Evolutionary conservation across 441 rosid species (phyloP).

Genomic region (Euphorbia corollata): DNA sequence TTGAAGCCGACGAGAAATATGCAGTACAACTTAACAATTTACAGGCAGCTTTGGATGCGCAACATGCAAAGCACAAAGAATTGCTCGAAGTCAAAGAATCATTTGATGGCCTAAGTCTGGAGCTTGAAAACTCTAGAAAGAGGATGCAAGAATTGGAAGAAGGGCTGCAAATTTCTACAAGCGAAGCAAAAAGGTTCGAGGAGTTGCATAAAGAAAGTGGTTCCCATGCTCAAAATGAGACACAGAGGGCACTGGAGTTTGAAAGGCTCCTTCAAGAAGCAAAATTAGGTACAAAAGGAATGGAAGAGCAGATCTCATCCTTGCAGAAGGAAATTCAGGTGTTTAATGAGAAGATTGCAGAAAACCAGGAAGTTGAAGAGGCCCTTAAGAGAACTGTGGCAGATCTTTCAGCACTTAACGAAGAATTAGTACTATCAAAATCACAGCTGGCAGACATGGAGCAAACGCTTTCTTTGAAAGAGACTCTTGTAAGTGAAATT

Average conservation of each 20-base stretch:
- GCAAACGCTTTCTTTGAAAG: slow-evolving; percentile 57
- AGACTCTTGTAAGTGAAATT: slow-evolving; percentile 48
- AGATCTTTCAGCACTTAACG: slow-evolving; percentile 60
- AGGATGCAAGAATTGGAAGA: slow-evolving; percentile 59
- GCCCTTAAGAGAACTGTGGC: slow-evolving; percentile 51
- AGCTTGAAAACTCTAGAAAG: slow-evolving; percentile 60
- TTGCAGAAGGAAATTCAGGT: slow-evolving; percentile 66
- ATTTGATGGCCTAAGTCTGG: slow-evolving; percentile 54
- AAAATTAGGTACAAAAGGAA: slow-evolving; percentile 46
- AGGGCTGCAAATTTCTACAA: slow-evolving; percentile 46
- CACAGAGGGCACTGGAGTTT: slow-evolving; percentile 64
- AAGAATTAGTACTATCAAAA: slow-evolving; percentile 56
- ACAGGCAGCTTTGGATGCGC: slow-evolving; percentile 61
- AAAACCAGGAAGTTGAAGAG: slow-evolving; percentile 61
- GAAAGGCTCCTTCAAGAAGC: slow-evolving; percentile 63
- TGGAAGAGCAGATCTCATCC: slow-evolving; percentile 53
- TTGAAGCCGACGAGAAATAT: slow-evolving; percentile 61
- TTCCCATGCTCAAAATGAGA: slow-evolving; percentile 69
- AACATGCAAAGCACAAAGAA: slow-evolving; percentile 68
- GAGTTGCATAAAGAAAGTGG: slow-evolving; percentile 76
- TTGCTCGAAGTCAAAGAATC: slow-evolving; percentile 67
- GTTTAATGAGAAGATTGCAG: slow-evolving; percentile 53
- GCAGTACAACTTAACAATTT: slow-evolving; percentile 46
- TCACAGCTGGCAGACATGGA: slow-evolving; percentile 52
- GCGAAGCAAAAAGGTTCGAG: slow-evolving; percentile 67